These are phyloP conservation scores for Multifurca ochricompacta DNA, from an alignment of 768 basidiomycete genomes.

Conservation along the genomic window DNA sequence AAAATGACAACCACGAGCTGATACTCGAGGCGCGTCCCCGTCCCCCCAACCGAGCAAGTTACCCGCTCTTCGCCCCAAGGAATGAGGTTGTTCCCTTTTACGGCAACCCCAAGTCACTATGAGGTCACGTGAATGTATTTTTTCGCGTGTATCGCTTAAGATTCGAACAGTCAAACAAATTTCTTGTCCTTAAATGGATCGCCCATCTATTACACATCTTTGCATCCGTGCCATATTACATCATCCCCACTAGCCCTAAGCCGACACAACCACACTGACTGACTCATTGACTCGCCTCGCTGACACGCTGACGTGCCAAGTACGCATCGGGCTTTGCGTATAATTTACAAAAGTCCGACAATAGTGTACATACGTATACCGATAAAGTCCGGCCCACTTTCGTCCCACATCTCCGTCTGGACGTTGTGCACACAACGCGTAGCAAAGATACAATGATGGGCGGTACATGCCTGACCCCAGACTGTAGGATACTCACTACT, in stretches of 20 bases:
- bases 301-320: too few species aligned
- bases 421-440: background rate
- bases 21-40: conserved; percentile 1
- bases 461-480: background rate
- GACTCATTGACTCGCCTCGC: too few species aligned
- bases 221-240: background rate
- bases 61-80: conserved; percentile 14
- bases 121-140: conserved; percentile 10
- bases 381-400: background rate
- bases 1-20: background rate
- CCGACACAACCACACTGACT: background rate
- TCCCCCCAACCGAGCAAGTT: conserved; percentile 18
- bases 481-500: background rate
- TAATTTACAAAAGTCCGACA: conserved; percentile 6
- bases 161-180: background rate
- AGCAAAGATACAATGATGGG: background rate
- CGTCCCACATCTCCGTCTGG: background rate
- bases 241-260: background rate
- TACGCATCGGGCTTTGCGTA: background rate
- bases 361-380: background rate
- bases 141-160: background rate
- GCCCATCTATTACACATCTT: background rate
- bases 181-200: background rate
- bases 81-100: conserved; percentile 9
- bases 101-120: conserved; percentile 17